phyloP scores from a whole-genome alignment of 768 basidiomycete genomes.

The Agrocybe praecox region DNA sequence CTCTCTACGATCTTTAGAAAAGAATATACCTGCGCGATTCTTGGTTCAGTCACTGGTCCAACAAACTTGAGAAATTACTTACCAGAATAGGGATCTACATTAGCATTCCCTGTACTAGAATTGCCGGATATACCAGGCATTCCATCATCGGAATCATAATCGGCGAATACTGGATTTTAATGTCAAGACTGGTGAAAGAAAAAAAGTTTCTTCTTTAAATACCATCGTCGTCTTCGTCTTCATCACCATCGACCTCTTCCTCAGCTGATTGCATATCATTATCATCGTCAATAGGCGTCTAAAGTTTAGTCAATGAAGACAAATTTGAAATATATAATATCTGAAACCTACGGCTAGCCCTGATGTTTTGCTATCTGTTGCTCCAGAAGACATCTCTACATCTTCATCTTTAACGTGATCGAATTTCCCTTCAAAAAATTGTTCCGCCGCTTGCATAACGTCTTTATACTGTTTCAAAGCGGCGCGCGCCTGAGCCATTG shows the following conservation, averaged over 20 bases:
- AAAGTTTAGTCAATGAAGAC: conserved; percentile 6
- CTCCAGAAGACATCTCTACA: conserved; percentile 39
- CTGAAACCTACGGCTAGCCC: conserved; percentile 28
- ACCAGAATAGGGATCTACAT: conserved; percentile 92
- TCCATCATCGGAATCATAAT: conserved; percentile 82
- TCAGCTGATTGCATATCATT: conserved; percentile 50
- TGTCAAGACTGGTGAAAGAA: background rate
- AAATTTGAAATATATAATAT: background rate
- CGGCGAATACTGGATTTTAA: conserved; percentile 61
- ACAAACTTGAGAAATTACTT: conserved; percentile 16
- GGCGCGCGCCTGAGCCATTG: conserved; percentile 76
- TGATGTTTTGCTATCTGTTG: conserved; percentile 4
- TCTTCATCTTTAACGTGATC: conserved; percentile 69
- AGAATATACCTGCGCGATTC: conserved; percentile 75
- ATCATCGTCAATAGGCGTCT: conserved; percentile 60
- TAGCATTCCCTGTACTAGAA: conserved; percentile 41
- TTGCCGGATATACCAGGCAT: conserved; percentile 30
- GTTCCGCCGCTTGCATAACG: conserved; percentile 91
- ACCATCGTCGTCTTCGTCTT: conserved; percentile 46
- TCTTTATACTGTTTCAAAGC: conserved; percentile 83
- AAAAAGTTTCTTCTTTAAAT: background rate
- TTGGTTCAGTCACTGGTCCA: conserved; percentile 1
- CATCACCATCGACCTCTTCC: conserved; percentile 57
- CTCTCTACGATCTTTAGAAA: conserved; percentile 91
- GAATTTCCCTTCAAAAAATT: conserved; percentile 83